Evolutionary conservation across 148 eudicot species (phyloP), one percentile per base, ranked within the genome.

Genomic region (Fagopyrum esculentum): DNA sequence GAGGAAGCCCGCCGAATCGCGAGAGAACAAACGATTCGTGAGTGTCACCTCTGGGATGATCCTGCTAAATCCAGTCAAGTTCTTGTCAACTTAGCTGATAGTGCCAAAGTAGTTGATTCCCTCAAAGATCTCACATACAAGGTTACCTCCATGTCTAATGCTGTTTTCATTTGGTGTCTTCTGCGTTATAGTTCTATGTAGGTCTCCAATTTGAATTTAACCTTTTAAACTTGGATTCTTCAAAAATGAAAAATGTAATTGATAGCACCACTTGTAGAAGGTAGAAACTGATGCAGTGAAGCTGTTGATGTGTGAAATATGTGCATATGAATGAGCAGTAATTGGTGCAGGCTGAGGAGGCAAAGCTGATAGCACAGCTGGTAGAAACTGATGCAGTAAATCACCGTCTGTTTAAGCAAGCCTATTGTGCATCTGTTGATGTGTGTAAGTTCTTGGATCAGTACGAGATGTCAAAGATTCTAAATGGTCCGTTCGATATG

Each of bases 401-500:
- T 77, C 85, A 86, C 81, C 76, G 82, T 71, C 93, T 93, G 52
- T 86, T 93, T 52, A 87, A 86, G 84, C 95, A 89, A 75, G 98
- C 97, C 46, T 89, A 91, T 74, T 74, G 78, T 59, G 79, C 91
- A 46, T 93, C 95, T 75, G 79, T 84, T 77, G 93, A 88, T 81
- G 81, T 86, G 17, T 84, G 86, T 86, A 93, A 89, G 78, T 86
- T 83, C 79, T 79, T 93, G 83, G 89, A 91, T 79, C 84, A 80
- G 74, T 93, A 93, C 79, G 91, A 93, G 83, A 87, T 93, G 86
- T 91, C 90, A 56, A 93, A 89, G 82, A 89, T 89, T 77, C 86
- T 93, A 69, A 85, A 72, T 74, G 95, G 93, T 69, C 82, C 84
- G 77, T 87, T 83, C 79, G 98, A 93, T 78, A 76, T 70, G 72